Evolutionary conservation across 2,329 filamentous ascomycete genomes (phyloP), one percentile per base, ranked within the genome.

Genomic region (Phaeosphaeria sp.): DNA sequence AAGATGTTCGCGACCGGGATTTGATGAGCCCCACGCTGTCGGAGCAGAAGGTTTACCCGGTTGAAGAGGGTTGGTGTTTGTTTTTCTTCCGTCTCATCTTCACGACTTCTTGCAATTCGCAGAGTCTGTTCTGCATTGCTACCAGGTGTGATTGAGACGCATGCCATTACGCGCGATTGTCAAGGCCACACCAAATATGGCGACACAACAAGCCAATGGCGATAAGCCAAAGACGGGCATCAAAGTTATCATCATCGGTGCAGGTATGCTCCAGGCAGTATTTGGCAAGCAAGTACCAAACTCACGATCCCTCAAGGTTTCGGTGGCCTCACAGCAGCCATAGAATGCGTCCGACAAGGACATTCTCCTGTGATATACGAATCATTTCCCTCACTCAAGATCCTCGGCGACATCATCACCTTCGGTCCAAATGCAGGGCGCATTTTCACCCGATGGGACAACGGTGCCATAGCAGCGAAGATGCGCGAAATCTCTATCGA

Each of bases 261-360:
- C 73, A 59, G 72, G 79, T 81, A 78, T 25, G 59, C 52, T 30
- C 18, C 50, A 55, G 46, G 13, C 17, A 25, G 10, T 30, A 7
- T 43, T 5, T 17, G 47, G 17, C n/a, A 58, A 50, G 10, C 47
- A 44, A 30, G 41, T 54, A 5, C 30, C 55, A 23, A 51, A 63
- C 22, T 60, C 42, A 49, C 18, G 41, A 11, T 9, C 6, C 79
- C 15, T 39, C 17, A 17, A 76, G 87, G 86, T 20, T 88, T 89
- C 58, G 87, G 85, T 39, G 87, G 87, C 17, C 79, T 89, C 25
- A 85, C 85, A 6, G 84, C 86, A 18, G 86, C 86, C 43, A 86
- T 89, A 59, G 87, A 89, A 73, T 87, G 85, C 66, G 81, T 84
- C 59, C 82, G 85, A 17, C 84, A 88, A 62, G 87, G 87, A 17